Base-by-base conservation (phyloP, 2,329 filamentous ascomycete genomes). In the Xylariaceae sp. region DNA sequence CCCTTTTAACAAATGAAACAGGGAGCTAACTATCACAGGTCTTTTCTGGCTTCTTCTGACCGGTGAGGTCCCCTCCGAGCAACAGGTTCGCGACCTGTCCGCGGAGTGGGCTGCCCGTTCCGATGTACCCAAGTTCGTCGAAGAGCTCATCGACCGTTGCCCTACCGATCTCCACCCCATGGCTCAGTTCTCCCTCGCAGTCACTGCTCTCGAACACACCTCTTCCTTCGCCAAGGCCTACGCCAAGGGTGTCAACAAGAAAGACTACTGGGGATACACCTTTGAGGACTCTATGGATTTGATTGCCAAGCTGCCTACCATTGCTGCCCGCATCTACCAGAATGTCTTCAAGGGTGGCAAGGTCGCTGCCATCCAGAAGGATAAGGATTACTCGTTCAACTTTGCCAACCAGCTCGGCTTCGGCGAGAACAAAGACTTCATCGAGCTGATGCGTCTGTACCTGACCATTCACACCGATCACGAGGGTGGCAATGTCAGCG, bases 261-360 rank as follows among this genome's bases (percentile, higher is more conserved):
- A 91, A 75, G 90, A 97, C 66, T 99, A 99, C 89, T 99, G 94
- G 94, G 85, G 86, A 75, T 91, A 97, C 83, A 96, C 91, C 65
- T 99, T 95, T 68, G 94, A 99, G 84, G 94, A 99, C 78, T 94
- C 91, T 56, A 97, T 99, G 92, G 92, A 99, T 77, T 81, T 99
- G 72, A 99, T 99, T 72, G 94, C 94, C 70, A 97, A 97, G 86
- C 89, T 99, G 65, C 94, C 94, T 71, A 96, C 90, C 72, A 96
- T 99, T 67, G 94, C 94, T 59, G 81, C 94, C 58, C 90, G 90
- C 78, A 99, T 99, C 83, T 99, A 99, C 86, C 94, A 95, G 81
- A 99, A 99, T 75, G 87, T 97, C 73, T 99, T 95, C 89, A 96
- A 97, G 86, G 94, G 95, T 69, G 94, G 94, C 78, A 97, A 97